phyloP scores from a whole-genome alignment of 2,329 filamentous ascomycete genomes.

The Septoria petroselini region DNA sequence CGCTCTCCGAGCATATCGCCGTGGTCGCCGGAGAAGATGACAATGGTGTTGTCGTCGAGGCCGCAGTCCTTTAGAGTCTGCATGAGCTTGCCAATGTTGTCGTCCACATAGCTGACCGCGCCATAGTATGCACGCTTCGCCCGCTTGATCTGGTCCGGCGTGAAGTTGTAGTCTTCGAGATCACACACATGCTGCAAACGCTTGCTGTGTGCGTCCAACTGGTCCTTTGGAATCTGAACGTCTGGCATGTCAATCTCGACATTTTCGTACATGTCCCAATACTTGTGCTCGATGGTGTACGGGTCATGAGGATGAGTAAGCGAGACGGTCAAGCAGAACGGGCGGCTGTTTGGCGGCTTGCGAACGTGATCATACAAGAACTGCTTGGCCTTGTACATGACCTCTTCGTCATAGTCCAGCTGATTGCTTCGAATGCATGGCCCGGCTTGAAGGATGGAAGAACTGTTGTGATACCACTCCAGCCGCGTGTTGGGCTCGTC shows the following conservation, averaged over 20 bases:
- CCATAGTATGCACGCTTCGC: slow-evolving; percentile 89
- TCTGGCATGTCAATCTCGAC: slow-evolving; percentile 83
- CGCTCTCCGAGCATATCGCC: slow-evolving; percentile 95
- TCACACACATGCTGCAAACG: slow-evolving; percentile 83
- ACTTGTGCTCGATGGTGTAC: slow-evolving; percentile 89
- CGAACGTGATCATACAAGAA: slow-evolving; percentile 89
- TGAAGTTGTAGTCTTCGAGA: slow-evolving; percentile 78
- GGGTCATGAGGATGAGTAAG: slow-evolving; percentile 94
- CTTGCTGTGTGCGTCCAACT: slow-evolving; percentile 83
- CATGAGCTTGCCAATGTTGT: slow-evolving; percentile 81
- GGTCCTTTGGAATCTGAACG: slow-evolving; percentile 71
- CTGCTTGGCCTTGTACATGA: slow-evolving; percentile 86
- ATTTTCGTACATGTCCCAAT: slow-evolving; percentile 87
- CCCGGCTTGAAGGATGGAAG: slow-evolving; percentile 85
- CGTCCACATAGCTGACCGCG: slow-evolving; percentile 89
- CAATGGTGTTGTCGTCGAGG: slow-evolving; percentile 79
- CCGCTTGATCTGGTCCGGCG: slow-evolving; percentile 78
- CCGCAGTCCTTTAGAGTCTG: slow-evolving; percentile 73
- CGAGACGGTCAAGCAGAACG: slow-evolving; percentile 86
- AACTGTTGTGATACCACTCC: slow-evolving; percentile 96
- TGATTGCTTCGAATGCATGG: slow-evolving; percentile 89
- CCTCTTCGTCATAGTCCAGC: slow-evolving; percentile 92
- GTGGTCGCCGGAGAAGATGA: slow-evolving; percentile 91
- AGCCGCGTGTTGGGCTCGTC: slow-evolving; percentile 78
- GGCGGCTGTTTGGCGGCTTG: slow-evolving; percentile 67